Evolutionary conservation across 2,329 filamentous ascomycete genomes (phyloP).

Genomic region (Apiospora rasikravindrae): DNA sequence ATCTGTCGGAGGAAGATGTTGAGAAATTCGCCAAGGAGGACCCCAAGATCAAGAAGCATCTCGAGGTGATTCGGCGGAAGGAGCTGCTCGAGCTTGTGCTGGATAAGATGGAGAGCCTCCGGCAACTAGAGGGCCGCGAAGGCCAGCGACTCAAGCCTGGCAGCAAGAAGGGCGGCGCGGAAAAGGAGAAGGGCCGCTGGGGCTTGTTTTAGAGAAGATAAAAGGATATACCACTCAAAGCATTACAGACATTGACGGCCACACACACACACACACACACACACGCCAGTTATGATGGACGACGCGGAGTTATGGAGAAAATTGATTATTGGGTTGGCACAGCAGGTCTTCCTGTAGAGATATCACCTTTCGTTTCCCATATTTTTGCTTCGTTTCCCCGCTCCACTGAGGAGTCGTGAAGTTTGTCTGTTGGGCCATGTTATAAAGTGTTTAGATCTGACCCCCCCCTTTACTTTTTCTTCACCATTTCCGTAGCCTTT

Average conservation of each 20-base stretch:
- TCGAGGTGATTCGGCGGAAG: slow-evolving; percentile 91
- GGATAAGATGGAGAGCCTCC: slow-evolving; percentile 92
- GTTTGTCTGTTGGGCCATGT: neutral
- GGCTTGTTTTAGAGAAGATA: slow-evolving; percentile 16
- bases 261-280: slow-evolving; percentile 2
- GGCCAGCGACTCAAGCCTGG: slow-evolving; percentile 5
- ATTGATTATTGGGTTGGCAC: neutral
- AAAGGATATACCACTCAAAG: slow-evolving; percentile 14
- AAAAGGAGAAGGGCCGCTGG: slow-evolving; percentile 20
- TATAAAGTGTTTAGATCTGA: slow-evolving; percentile 8
- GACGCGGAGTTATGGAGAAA: slow-evolving; percentile 15
- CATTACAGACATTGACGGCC: slow-evolving; percentile 15
- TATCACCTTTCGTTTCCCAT: neutral
- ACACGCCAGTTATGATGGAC: slow-evolving; percentile 9
- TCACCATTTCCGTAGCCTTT: neutral
- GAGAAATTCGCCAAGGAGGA: slow-evolving; percentile 94
- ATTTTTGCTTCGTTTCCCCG: neutral
- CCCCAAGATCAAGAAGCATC: slow-evolving; percentile 83
- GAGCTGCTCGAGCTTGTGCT: slow-evolving; percentile 91
- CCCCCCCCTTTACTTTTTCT: too few species aligned
- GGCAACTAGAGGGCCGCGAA: slow-evolving; percentile 72
- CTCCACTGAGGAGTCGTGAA: neutral
- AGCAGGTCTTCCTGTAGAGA: slow-evolving; percentile 7
- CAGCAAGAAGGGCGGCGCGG: slow-evolving; percentile 17
- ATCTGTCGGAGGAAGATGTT: slow-evolving; percentile 78